Base-by-base conservation (phyloP, 2,329 filamentous ascomycete species). In the Aspergillus sp. region DNA sequence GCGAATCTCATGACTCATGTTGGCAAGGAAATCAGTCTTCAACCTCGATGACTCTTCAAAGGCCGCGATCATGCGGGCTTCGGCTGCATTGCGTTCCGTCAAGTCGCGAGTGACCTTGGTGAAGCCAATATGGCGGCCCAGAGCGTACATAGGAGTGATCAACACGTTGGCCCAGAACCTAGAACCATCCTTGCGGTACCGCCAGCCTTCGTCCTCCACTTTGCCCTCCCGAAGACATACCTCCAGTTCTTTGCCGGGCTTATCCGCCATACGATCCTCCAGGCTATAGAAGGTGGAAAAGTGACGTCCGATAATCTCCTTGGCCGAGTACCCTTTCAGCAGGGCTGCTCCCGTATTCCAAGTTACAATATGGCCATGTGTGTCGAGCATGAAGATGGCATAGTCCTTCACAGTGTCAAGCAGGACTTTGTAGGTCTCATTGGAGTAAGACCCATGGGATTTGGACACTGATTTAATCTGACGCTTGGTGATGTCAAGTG, bases 1-100 rank as follows among this genome's bases (percentile, higher is more conserved):
- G 45, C 86, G 80, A 58, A 88, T 85, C 69, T 88, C 86, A 66
- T 89, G 86, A 52, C 81, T 84, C 82, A 88, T 88, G 68, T 88
- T 87, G 55, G 84, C 84, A 25, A 87, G 71, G 63, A 88, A 88
- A 30, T 86, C 84, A 4, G 81, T 84, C 70, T 88, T 88, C 60
- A 88, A 72, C 64, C 83, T 84, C n/a, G 84, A 82, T n/a, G 85
- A 82, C 70, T 88, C 85, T 67, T 88, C 85, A 63, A 84, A 87
- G 2, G 84, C 85, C 10, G 80, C 73, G 47, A 87, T 84, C 17
- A 87, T 72, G 3, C 80, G 80, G n/a, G 79, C 73, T 68, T 87
- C 85, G 12, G 82, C 80, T 47, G 81, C 81, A 58, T 83, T 82
- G 25, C 83, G 78, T 65, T 86, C 84, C 0, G 82, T 85, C 63